Percentiles rank a stretch among this genome's conserved stretches.
Evolutionary conservation across 495 filamentous ascomycete species (phyloP).

Genomic region (Aspergillus affinis): DNA sequence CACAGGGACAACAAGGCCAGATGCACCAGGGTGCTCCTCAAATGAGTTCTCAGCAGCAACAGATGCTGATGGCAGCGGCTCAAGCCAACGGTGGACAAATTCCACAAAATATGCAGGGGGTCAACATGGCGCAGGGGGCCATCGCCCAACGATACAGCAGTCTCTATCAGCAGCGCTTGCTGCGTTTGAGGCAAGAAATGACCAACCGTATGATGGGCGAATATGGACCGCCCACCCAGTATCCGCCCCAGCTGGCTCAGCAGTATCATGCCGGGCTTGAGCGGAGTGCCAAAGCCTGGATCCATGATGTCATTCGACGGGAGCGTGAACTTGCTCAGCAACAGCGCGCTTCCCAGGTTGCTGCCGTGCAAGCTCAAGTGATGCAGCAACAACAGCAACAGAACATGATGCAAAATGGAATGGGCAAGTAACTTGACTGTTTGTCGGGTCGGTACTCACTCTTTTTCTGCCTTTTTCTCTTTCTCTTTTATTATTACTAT

Average conservation of each 20-base stretch:
- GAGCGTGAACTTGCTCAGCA: conserved; percentile 42
- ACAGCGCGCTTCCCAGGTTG: conserved; percentile 33
- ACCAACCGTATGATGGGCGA: conserved; percentile 37
- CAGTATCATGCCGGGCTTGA: conserved; percentile 39
- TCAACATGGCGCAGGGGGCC: conserved; percentile 27
- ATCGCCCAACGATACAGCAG: conserved; percentile 38
- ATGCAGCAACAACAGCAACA: conserved; percentile 44
- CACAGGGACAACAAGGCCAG: conserved; percentile 34
- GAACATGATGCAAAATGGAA: conserved; percentile 49
- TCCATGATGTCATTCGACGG: conserved; percentile 48
- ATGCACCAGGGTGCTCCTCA: conserved; percentile 36
- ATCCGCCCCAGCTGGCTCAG: conserved; percentile 42
- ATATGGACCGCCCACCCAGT: conserved; percentile 43
- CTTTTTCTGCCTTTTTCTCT: conserved; percentile 11
- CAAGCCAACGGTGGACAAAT: conserved; percentile 43
- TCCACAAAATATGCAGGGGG: conserved; percentile 32
- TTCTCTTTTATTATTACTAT: conserved; percentile 14
- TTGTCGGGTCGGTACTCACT: conserved; percentile 6
- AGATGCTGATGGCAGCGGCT: conserved; percentile 43
- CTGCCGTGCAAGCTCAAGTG: conserved; percentile 37
- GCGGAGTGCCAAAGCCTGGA: conserved; percentile 41
- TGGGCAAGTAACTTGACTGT: conserved; percentile 32
- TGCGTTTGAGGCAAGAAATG: conserved; percentile 41
- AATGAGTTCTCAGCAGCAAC: conserved; percentile 40
- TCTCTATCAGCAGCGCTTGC: conserved; percentile 40